A percentile compares a stretch with the other conserved stretches of the same genome.
These are phyloP conservation scores for Arthrobotrys musiformis DNA, from an alignment of 2,329 filamentous ascomycete genomes.

Conservation along the genomic window DNA sequence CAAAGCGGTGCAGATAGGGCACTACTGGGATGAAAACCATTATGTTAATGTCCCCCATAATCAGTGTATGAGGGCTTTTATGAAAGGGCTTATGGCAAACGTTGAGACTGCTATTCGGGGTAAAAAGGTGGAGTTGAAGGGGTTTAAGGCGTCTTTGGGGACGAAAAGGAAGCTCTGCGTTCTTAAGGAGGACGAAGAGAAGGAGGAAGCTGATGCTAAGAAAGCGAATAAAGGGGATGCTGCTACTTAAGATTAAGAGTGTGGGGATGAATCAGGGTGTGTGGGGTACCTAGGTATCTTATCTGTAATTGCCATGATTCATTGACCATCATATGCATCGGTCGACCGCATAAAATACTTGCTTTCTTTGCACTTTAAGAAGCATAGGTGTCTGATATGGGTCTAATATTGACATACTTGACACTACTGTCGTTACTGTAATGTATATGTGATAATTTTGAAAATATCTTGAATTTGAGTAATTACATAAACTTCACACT, in stretches of 20 bases:
- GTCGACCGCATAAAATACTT: too few species aligned
- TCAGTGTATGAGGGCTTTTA: slow-evolving; percentile 1
- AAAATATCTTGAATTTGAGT: too few species aligned
- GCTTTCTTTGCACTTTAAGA: too few species aligned
- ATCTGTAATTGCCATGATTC: too few species aligned
- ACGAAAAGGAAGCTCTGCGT: slow-evolving; percentile 40
- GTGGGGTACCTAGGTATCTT: too few species aligned
- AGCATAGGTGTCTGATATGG: too few species aligned
- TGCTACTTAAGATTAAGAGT: background rate
- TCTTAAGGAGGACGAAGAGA: slow-evolving; percentile 20
- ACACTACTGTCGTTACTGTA: too few species aligned
- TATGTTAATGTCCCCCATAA: slow-evolving; percentile 5
- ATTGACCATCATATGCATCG: too few species aligned
- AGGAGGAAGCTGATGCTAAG: background rate
- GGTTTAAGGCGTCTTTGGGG: slow-evolving; percentile 16
- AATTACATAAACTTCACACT: too few species aligned
- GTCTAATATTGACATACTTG: too few species aligned
- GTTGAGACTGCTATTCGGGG: slow-evolving; percentile 7
- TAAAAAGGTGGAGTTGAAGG: slow-evolving; percentile 21
- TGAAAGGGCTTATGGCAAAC: background rate
- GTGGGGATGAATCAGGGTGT: too few species aligned
- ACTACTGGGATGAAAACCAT: slow-evolving; percentile 19
- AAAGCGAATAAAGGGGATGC: background rate
- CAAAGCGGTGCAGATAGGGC: slow-evolving; percentile 32
- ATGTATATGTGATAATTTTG: too few species aligned